Evolutionary conservation across 2,329 filamentous ascomycete species (phyloP).

Genomic region (Zasmidium cellare): DNA sequence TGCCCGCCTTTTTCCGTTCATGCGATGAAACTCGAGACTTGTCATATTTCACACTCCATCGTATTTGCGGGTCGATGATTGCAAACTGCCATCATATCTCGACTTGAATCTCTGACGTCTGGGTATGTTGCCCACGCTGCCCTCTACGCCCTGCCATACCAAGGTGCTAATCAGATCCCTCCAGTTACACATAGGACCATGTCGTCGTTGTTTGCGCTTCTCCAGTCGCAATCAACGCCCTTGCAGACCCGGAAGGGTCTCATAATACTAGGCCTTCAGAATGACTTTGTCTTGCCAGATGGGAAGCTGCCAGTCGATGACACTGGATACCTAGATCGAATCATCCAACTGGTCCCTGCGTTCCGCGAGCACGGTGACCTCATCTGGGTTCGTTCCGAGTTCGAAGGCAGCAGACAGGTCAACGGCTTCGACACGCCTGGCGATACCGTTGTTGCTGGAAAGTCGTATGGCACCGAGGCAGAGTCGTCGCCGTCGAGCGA

Average conservation of each 20-base stretch:
- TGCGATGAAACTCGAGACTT: slow-evolving; percentile 6
- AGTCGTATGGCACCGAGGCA: neutral
- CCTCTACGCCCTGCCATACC: neutral
- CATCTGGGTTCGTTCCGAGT: slow-evolving; percentile 82
- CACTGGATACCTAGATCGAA: slow-evolving; percentile 67
- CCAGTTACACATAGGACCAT: slow-evolving; percentile 23
- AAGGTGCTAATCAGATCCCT: neutral
- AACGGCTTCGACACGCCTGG: slow-evolving; percentile 22
- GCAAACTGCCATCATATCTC: too few species aligned
- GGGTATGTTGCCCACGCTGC: neutral
- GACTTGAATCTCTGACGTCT: neutral
- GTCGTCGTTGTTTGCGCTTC: slow-evolving; percentile 45
- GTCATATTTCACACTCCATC: slow-evolving; percentile 6
- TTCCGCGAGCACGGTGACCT: slow-evolving; percentile 75
- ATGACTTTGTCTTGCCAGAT: slow-evolving; percentile 74
- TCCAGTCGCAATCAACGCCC: slow-evolving; percentile 49
- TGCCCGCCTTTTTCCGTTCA: slow-evolving; percentile 4
- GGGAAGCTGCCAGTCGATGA: slow-evolving; percentile 65
- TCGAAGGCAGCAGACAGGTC: slow-evolving; percentile 41
- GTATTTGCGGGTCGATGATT: neutral
- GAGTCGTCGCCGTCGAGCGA: neutral
- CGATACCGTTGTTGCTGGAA: slow-evolving; percentile 27
- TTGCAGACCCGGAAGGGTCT: slow-evolving; percentile 68
- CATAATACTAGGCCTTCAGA: slow-evolving; percentile 82
- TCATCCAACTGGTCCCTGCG: slow-evolving; percentile 64